Conservation (phyloP, 495 filamentous ascomycete species). For the Xylaria flabelliformis region DNA sequence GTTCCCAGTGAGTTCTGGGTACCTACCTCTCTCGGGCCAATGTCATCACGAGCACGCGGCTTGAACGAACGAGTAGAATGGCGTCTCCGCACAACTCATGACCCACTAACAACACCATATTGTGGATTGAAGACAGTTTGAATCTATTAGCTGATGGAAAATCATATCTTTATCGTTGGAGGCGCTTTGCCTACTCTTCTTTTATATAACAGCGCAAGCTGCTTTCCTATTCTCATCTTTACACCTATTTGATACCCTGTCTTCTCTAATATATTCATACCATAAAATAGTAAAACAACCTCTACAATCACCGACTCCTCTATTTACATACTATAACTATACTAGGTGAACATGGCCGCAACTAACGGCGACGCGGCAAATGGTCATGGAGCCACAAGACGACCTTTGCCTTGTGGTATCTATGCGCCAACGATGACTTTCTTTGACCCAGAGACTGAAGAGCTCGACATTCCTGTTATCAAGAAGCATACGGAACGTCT, state of each 20-base stretch:
- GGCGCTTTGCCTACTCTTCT: background rate
- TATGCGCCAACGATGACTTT: conserved; percentile 93
- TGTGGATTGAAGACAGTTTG: conserved; percentile 30
- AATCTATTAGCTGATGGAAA: conserved; percentile 28
- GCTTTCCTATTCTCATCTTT: conserved; percentile 6
- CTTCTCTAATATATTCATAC: background rate
- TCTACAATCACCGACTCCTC: background rate
- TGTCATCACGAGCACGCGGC: conserved; percentile 44
- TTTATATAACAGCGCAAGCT: conserved; percentile 5
- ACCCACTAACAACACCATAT: conserved; percentile 35
- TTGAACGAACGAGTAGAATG: conserved; percentile 37
- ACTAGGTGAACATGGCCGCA: conserved; percentile 16
- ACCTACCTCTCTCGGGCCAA: conserved; percentile 44
- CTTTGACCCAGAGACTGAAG: conserved; percentile 81
- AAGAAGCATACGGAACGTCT: conserved; percentile 81
- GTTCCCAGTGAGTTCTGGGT: conserved; percentile 9
- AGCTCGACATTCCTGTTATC: conserved; percentile 80
- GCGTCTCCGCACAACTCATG: conserved; percentile 31
- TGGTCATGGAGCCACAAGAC: conserved; percentile 44
- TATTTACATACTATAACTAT: background rate
- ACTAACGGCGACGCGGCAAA: background rate
- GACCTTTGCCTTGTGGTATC: conserved; percentile 80
- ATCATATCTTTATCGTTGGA: conserved; percentile 16
- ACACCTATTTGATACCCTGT: background rate
- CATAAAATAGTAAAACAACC: background rate